Conservation (phyloP, 495 filamentous ascomycete species). For the Melanomma pulvis-pyrius region DNA sequence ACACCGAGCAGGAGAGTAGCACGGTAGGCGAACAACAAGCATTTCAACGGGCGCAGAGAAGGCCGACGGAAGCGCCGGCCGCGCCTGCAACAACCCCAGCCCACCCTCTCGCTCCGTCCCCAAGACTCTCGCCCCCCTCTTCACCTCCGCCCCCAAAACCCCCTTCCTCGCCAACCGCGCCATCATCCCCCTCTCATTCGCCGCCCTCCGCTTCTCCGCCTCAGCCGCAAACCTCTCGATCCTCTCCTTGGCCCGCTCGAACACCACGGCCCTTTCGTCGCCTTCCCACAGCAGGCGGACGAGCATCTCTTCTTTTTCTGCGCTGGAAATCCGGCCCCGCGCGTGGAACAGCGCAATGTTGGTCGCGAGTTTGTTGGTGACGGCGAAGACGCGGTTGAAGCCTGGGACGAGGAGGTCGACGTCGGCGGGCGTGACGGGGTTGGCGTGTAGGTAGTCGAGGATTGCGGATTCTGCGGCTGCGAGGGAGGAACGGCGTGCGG, state of each 20-base stretch:
- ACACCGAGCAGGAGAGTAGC: no score
- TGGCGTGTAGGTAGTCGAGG: background rate
- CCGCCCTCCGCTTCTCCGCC: background rate
- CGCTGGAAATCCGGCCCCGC: background rate
- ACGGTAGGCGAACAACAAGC: no score
- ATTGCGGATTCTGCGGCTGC: background rate
- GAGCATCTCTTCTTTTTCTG: background rate
- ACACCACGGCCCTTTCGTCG: background rate
- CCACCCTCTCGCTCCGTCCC: no score
- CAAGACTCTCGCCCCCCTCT: no score
- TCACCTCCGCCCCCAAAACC: no score
- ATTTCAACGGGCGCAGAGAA: no score
- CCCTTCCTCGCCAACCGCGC: no score
- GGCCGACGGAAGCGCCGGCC: no score
- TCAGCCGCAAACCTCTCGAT: background rate
- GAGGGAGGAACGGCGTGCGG: background rate
- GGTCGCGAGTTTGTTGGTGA: slow-evolving; percentile 2
- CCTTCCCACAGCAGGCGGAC: background rate
- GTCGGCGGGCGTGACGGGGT: background rate
- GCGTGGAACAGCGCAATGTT: background rate
- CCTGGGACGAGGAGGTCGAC: background rate
- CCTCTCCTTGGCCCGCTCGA: background rate
- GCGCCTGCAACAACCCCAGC: no score
- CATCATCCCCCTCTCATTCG: no score
- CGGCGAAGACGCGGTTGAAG: background rate